Evolutionary conservation across 371 early-diverging fungal genomes (phyloP).

Genomic region (Choanephora cucurbitarum): DNA sequence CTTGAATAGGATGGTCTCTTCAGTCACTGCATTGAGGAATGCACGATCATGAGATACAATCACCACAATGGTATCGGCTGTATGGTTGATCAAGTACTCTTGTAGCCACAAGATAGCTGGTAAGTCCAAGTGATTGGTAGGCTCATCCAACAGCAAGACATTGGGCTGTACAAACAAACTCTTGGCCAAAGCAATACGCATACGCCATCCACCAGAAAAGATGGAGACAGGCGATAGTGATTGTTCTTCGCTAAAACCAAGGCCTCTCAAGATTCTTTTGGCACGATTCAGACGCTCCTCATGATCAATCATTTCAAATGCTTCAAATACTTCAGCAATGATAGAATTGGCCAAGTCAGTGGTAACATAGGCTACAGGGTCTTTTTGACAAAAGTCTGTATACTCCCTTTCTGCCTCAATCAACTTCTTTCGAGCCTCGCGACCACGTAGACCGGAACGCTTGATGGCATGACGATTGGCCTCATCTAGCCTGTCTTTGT

Average conservation of each 20-base stretch:
- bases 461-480: slow-evolving; percentile 71
- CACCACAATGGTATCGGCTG: slow-evolving; percentile 63
- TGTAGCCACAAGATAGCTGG: slow-evolving; percentile 82
- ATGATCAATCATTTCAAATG: slow-evolving; percentile 44
- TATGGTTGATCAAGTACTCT: slow-evolving; percentile 61
- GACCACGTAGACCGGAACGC: slow-evolving; percentile 81
- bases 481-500: slow-evolving; percentile 43
- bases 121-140: slow-evolving; percentile 82
- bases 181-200: slow-evolving; percentile 82
- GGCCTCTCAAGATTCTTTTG: slow-evolving; percentile 57
- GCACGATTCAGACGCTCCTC: slow-evolving; percentile 63
- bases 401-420: slow-evolving; percentile 55
- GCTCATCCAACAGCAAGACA: slow-evolving; percentile 88
- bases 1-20: slow-evolving; percentile 73
- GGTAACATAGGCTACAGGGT: slow-evolving; percentile 46
- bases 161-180: slow-evolving; percentile 79
- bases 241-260: slow-evolving; percentile 60
- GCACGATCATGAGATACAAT: slow-evolving; percentile 82
- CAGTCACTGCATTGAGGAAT: slow-evolving; percentile 69
- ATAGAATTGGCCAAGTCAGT: slow-evolving; percentile 60
- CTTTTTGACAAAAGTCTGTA: slow-evolving; percentile 33
- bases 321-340: slow-evolving; percentile 55
- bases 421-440: slow-evolving; percentile 66
- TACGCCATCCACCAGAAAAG: slow-evolving; percentile 91
- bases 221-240: slow-evolving; percentile 43